Conservation (phyloP, 2,329 filamentous ascomycete genomes). For the Didymella pinodella region DNA sequence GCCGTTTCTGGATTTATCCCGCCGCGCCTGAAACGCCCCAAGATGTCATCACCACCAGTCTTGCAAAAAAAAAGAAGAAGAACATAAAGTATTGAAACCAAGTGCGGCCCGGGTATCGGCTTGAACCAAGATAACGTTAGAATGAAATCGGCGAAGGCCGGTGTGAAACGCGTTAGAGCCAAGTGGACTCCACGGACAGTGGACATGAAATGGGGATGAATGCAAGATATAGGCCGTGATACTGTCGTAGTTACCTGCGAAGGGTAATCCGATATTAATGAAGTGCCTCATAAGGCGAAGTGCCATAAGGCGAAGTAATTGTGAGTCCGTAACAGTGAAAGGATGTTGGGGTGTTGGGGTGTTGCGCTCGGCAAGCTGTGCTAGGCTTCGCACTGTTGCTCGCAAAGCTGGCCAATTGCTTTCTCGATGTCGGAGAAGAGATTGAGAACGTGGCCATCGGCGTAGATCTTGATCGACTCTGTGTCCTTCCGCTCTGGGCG, state of each 20-base stretch:
- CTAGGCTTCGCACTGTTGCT: conserved; percentile 46
- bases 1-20: conserved; percentile 27
- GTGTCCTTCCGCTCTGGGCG: conserved; percentile 49
- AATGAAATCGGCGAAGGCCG: conserved; percentile 13
- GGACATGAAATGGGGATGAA: neutral
- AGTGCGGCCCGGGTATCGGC: conserved; percentile 41
- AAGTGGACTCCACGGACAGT: conserved; percentile 6
- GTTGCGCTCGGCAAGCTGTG: conserved; percentile 21
- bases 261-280: conserved; percentile 30
- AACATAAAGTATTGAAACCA: conserved; percentile 30
- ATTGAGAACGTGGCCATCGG: conserved; percentile 52
- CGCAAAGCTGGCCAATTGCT: conserved; percentile 54
- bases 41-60: conserved; percentile 24
- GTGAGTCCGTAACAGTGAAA: conserved; percentile 20
- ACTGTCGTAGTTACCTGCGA: conserved; percentile 24
- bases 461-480: conserved; percentile 55
- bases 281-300: conserved; percentile 21
- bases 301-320: conserved; percentile 27
- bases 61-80: conserved; percentile 28
- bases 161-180: conserved; percentile 21
- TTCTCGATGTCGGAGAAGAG: conserved; percentile 54
- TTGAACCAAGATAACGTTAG: conserved; percentile 29
- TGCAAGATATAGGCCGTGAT: conserved; percentile 36
- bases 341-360: conserved; percentile 13
- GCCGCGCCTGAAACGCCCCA: conserved; percentile 40